Percentiles rank a stretch among this genome's conserved stretches.
Conservation (phyloP, 2,329 filamentous ascomycete genomes). For the Penicillium sp. region DNA sequence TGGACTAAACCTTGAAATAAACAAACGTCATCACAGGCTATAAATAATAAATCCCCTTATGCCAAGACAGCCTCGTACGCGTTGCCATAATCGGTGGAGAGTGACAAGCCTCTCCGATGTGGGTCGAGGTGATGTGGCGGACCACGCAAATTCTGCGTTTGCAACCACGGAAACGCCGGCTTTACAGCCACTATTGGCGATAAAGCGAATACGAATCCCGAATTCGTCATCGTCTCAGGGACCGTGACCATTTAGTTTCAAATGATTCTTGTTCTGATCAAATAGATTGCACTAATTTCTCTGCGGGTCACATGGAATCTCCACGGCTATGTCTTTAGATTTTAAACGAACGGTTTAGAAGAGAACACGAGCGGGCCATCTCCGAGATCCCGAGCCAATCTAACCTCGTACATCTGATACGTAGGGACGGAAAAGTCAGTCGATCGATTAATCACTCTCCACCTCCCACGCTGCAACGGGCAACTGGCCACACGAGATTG, state of each 20-base stretch:
- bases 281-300: background rate
- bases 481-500: conserved; percentile 17
- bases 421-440: background rate
- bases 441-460: background rate
- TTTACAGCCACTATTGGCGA: background rate
- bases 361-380: background rate
- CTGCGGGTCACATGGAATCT: background rate
- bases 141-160: background rate
- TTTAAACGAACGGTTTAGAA: background rate
- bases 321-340: background rate
- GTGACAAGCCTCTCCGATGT: background rate
- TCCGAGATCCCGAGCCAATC: background rate
- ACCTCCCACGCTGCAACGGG: conserved; percentile 2
- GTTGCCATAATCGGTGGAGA: background rate
- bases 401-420: conserved; percentile 4
- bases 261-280: background rate
- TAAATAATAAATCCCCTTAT: background rate
- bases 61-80: background rate
- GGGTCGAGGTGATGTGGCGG: background rate
- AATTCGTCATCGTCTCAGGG: background rate
- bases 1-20: background rate
- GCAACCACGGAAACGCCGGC: background rate
- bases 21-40: background rate
- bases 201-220: background rate
- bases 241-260: background rate